Evolutionary conservation across 1,284 basidiomycete genomes (phyloP).

Genomic region (Coniophora puteana): DNA sequence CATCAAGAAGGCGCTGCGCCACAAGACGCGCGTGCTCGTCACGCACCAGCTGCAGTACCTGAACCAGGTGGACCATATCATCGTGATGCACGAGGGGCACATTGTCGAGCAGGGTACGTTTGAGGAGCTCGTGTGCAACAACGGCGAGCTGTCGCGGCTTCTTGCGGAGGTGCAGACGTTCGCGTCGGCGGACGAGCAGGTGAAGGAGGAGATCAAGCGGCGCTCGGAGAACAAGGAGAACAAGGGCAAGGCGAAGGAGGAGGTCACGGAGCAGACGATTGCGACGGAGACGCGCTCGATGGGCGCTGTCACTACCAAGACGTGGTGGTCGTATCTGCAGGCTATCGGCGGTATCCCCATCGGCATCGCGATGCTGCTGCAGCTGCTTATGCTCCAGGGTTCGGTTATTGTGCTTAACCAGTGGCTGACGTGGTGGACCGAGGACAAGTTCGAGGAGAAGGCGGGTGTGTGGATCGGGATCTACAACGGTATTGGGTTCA

Average conservation of each 20-base stretch:
- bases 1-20: conserved; percentile 46
- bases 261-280: conserved; percentile 41
- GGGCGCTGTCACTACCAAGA: conserved; percentile 47
- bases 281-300: conserved; percentile 54
- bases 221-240: conserved; percentile 12
- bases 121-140: conserved; percentile 31
- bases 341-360: conserved; percentile 19
- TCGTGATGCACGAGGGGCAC: conserved; percentile 45
- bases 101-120: conserved; percentile 40
- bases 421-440: conserved; percentile 28
- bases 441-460: conserved; percentile 28
- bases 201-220: conserved; percentile 22
- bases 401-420: conserved; percentile 19
- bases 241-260: conserved; percentile 11
- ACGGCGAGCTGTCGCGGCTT: conserved; percentile 34
- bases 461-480: conserved; percentile 24
- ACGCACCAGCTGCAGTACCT: conserved; percentile 60
- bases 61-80: conserved; percentile 49
- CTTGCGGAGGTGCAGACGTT: conserved; percentile 30
- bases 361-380: conserved; percentile 15
- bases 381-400: conserved; percentile 14
- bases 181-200: conserved; percentile 28
- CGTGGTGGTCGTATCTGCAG: conserved; percentile 26
- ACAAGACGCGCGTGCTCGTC: conserved; percentile 52
- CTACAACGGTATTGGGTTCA: conserved; percentile 29